phyloP scores from a whole-genome alignment of 345 rosid species.

The Hibiscus mutabilis region DNA sequence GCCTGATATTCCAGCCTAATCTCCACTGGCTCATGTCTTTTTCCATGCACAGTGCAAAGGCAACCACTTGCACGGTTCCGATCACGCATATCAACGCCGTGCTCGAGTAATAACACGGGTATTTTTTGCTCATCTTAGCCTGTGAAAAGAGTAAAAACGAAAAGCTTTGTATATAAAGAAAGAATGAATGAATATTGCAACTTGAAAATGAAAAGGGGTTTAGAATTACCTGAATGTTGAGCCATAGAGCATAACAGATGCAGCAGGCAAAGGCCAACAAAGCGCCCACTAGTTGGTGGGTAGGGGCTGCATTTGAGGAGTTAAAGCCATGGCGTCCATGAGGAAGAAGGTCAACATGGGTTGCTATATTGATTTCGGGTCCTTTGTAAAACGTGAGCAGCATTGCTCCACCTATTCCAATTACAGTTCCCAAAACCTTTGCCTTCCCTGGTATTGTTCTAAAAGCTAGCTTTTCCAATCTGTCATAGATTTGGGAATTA shows the following conservation, averaged over 20 bases:
- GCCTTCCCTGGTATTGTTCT: slow-evolving; percentile 36
- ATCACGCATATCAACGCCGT: slow-evolving; percentile 37
- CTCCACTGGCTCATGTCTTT: slow-evolving; percentile 33
- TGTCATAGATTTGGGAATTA: not conserved
- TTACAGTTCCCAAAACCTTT: slow-evolving; percentile 37
- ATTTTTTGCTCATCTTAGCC: slow-evolving; percentile 32
- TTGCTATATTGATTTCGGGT: slow-evolving; percentile 26
- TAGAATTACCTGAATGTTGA: slow-evolving; percentile 23
- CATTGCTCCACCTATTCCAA: slow-evolving; percentile 54
- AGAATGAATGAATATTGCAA: no score
- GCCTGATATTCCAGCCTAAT: slow-evolving; percentile 44
- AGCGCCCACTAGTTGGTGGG: slow-evolving; percentile 16
- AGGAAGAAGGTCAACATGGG: slow-evolving; percentile 18
- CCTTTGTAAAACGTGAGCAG: slow-evolving; percentile 55
- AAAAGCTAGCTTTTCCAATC: slow-evolving; percentile 37
- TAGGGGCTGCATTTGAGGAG: not conserved
- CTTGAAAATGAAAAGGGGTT: no score
- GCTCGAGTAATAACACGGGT: slow-evolving; percentile 34
- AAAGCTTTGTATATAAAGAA: not conserved
- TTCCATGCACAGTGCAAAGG: slow-evolving; percentile 26
- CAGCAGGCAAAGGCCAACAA: slow-evolving; percentile 21
- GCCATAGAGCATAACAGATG: slow-evolving; percentile 24
- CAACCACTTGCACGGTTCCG: slow-evolving; percentile 29
- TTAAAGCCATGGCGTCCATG: not conserved
- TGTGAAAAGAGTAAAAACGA: not conserved